Base-by-base conservation (phyloP, 1,284 basidiomycete genomes). In the Microbotryum silenes-acaulis region DNA sequence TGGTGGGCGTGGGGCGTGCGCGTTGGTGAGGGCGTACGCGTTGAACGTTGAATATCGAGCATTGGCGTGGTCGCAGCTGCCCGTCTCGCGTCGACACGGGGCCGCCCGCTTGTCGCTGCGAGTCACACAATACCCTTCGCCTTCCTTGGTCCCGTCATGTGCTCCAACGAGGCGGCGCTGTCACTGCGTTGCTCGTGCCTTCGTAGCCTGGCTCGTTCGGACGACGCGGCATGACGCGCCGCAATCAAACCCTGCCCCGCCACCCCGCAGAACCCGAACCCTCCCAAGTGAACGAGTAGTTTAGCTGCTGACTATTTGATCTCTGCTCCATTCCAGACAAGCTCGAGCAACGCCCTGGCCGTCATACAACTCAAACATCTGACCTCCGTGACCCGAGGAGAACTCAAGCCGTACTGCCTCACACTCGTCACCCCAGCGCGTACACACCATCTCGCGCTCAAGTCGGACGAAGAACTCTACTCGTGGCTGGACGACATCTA, bases 401-500 rank as follows among this genome's bases (percentile, higher is more conserved):
- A 62, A 48, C 54, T 61, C 20, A 63, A 62, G 46, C 60, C 60
- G 14, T 76, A 74, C 66, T 76, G 75, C 66, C 71, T 76, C 61
- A 73, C 73, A 23, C 72, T 74, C 59, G 70, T 72, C 62, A 74
- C 72, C 5, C 14, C 59, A 14, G 50, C 51, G 3, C 42, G 55
- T n/a, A 61, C 83, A 54, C 86, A 85, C 74, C 87, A 82, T 74
- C 78, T 94, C 56, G 85, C 88, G 14, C 79, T 97, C 69, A 93
- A 93, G 78, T 89, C 81, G 64, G 94, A 98, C 74, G 89, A 94
- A 70, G 94, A 98, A 74, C 82, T 98, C 18, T 97, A 98, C 73
- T 85, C 85, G 31, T 97, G 93, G 93, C 91, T 81, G 78, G 93
- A 98, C 73, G 93, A 96, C 73, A 88, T 98, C 63, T 97, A 97